phyloP scores from a whole-genome alignment of 495 filamentous ascomycete species.

The Trichoderma asperelloides region DNA sequence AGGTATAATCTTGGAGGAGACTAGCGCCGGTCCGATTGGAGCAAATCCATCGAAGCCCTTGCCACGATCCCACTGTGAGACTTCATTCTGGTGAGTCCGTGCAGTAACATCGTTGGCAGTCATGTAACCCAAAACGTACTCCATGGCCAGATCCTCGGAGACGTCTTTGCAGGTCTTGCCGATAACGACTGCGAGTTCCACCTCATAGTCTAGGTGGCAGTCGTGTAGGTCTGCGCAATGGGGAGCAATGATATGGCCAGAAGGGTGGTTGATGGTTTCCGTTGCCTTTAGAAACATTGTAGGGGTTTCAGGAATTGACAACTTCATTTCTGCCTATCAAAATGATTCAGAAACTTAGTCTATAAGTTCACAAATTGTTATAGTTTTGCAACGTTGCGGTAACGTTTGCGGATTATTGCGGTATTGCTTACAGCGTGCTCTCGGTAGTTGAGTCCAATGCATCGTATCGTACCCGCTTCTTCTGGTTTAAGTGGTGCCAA shows the following conservation, averaged over 20 bases:
- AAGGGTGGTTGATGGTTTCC: constrained; percentile 31
- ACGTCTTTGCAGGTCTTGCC: constrained; percentile 29
- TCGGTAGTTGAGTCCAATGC: constrained; percentile 18
- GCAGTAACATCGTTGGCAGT: constrained; percentile 27
- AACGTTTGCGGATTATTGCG: no score
- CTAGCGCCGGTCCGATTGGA: constrained; percentile 2
- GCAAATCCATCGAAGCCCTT: constrained; percentile 3
- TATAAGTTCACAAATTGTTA: neutral
- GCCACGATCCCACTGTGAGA: constrained; percentile 4
- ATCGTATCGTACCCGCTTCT: constrained; percentile 11
- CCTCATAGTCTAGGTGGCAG: constrained; percentile 32
- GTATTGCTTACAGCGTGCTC: constrained; percentile 13
- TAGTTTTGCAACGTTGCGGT: neutral
- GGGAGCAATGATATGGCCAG: constrained; percentile 24
- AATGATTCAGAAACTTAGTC: no score
- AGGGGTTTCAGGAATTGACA: constrained; percentile 31
- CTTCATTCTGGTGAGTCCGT: constrained; percentile 10
- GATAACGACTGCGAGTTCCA: constrained; percentile 30
- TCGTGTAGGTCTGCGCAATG: constrained; percentile 32
- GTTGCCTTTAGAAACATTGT: constrained; percentile 41
- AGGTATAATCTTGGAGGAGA: neutral
- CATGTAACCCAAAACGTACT: constrained; percentile 28
- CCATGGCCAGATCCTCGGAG: constrained; percentile 21
- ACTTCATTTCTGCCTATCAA: constrained; percentile 20
- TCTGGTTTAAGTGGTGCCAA: neutral